phyloP scores from a whole-genome alignment of 805 yeast genomes.

The Sporopachydermia quercuum region DNA sequence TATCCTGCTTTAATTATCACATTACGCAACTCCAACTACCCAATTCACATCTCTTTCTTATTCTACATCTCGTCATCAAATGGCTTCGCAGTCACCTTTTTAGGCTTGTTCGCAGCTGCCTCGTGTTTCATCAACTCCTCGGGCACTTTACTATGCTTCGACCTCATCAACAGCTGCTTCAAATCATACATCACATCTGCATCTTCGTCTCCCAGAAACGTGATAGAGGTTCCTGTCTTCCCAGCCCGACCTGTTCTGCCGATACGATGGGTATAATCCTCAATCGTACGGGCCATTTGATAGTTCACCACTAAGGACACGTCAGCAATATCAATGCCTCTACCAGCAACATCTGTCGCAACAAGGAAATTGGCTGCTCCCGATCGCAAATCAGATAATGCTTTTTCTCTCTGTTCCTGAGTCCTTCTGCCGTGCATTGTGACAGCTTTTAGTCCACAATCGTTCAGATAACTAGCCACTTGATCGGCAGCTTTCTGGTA shows the following conservation, averaged over 20 bases:
- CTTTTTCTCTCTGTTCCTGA: slow-evolving; percentile 75
- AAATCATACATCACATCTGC: slow-evolving; percentile 33
- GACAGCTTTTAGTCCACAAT: slow-evolving; percentile 33
- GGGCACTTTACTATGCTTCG: slow-evolving; percentile 24
- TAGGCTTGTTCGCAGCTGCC: slow-evolving; percentile 9
- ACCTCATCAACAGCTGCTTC: slow-evolving; percentile 30
- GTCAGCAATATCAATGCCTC: slow-evolving; percentile 87
- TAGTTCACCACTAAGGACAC: slow-evolving; percentile 77
- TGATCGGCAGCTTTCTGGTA: slow-evolving; percentile 59
- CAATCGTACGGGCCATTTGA: slow-evolving; percentile 67
- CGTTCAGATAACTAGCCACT: slow-evolving; percentile 35
- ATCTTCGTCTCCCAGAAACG: slow-evolving; percentile 53
- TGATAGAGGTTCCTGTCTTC: slow-evolving; percentile 54
- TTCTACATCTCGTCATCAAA: no score
- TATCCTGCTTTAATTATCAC: no score
- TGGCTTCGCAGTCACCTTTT: no score
- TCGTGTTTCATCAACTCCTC: slow-evolving; percentile 21
- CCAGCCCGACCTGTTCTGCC: slow-evolving; percentile 98
- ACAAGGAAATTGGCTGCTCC: slow-evolving; percentile 50
- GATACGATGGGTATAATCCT: slow-evolving; percentile 80
- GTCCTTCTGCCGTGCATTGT: slow-evolving; percentile 77
- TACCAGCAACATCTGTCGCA: slow-evolving; percentile 92
- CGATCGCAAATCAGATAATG: slow-evolving; percentile 42
- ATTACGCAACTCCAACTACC: no score
- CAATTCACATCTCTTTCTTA: no score